These are phyloP conservation scores for Poteriospumella lacustris DNA, from an alignment of 108 stramenopile species.

Conservation along the genomic window DNA sequence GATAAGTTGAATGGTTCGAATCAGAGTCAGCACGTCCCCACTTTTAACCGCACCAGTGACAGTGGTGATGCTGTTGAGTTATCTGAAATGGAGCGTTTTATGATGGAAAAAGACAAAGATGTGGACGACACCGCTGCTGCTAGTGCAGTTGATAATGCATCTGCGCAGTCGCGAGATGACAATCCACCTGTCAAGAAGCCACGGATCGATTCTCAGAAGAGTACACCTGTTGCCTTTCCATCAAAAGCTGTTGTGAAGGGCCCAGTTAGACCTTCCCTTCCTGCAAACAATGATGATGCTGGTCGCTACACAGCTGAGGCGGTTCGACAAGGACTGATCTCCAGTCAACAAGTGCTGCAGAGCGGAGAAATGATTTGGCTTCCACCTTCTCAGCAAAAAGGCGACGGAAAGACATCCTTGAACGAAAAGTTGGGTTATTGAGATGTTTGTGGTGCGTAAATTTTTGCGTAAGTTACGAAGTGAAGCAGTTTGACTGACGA, in stretches of 20 bases:
- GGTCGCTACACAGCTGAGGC: too few species aligned
- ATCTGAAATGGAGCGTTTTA: neutral
- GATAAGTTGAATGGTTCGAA: neutral
- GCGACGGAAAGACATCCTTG: constrained; percentile 30
- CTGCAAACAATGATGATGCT: too few species aligned
- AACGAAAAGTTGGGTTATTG: constrained; percentile 37
- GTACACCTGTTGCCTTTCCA: too few species aligned
- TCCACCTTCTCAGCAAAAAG: constrained; percentile 24
- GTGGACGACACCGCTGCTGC: neutral
- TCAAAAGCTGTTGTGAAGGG: too few species aligned
- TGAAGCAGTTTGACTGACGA: too few species aligned
- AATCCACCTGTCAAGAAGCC: neutral
- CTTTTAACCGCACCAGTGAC: neutral
- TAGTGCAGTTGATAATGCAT: too few species aligned
- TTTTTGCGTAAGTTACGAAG: too few species aligned
- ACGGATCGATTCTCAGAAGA: neutral
- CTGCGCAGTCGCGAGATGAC: neutral
- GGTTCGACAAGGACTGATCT: too few species aligned
- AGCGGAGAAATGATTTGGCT: constrained; percentile 8
- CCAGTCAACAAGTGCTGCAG: neutral
- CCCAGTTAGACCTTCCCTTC: too few species aligned
- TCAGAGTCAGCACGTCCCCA: neutral
- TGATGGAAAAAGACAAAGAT: too few species aligned
- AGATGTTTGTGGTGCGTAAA: too few species aligned
- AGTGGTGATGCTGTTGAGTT: neutral